Evolutionary conservation across 2,329 filamentous ascomycete genomes (phyloP), one percentile per base, ranked within the genome.

Genomic region (Trichothecium sympodiale): DNA sequence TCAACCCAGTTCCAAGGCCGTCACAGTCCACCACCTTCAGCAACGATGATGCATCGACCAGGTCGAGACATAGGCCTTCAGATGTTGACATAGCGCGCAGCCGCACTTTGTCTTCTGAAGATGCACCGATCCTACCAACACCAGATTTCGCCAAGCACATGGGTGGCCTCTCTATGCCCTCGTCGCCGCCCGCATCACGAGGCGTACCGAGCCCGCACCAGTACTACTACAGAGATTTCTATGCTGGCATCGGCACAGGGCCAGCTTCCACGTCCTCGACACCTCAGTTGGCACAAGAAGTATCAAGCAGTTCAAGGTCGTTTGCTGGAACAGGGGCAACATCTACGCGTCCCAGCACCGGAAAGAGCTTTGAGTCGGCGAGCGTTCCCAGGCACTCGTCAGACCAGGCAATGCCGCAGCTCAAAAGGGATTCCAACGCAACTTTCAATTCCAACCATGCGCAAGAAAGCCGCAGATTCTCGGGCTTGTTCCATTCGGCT

Each of bases 401-500:
- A 6, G 40, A 75, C 70, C 52, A 62, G 62, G 17, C 74, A 78
- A 12, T 71, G 29, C 53, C 53, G 15, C 61, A 64, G 9, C 53
- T 56, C 27, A 61, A 65, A 28, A 66, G 69, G 20, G 71, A 78
- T 44, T 77, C 74, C 0, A 68, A 59, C 40, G 72, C 71, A 10
- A 69, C 67, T 4, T 69, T 70, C 48, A 65, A 64, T 43, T 71
- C 70, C 29, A 62, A 58, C 43, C 60, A 64, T 39, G 23, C 33
- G 3, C 61, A 54, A 39, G 64, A 71, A 10, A 54, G 54, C 23
- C 65, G 67, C 28, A 77, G 80, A 29, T 80, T 74, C 47, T 88
- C 83, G 0, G 83, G 80, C 5, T 64, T 94, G 16, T 94, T 94
- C 62, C 84, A 84, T 41, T 94, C 87, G 1, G 87, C 87, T 5